phyloP scores from a whole-genome alignment of 345 rosid species.

The Erucastrum elatum region DNA sequence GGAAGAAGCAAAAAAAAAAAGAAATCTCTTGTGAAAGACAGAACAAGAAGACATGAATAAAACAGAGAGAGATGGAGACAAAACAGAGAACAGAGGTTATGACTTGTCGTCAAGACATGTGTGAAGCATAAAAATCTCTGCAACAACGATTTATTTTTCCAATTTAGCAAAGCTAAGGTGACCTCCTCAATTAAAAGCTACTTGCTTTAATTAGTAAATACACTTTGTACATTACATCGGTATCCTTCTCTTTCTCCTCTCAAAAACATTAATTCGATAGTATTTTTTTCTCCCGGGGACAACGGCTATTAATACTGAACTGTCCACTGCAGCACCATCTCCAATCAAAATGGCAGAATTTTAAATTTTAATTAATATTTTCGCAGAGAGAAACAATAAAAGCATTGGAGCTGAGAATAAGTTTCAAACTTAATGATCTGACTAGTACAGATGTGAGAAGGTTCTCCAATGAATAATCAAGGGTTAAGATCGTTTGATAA shows the following conservation, averaged over 20 bases:
- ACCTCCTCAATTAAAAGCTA: constrained; percentile 12
- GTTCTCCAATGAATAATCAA: constrained; percentile 77
- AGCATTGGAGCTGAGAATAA: constrained; percentile 19
- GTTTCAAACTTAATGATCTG: constrained; percentile 38
- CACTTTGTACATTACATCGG: constrained; percentile 8
- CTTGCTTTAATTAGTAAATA: constrained; percentile 34
- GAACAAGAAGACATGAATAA: constrained; percentile 31
- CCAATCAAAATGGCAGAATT: constrained; percentile 42
- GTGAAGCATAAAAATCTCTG: constrained; percentile 27
- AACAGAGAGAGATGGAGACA: constrained; percentile 20
- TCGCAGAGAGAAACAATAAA: constrained; percentile 34
- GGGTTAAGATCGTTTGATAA: constrained; percentile 72
- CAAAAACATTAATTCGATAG: constrained; percentile 30
- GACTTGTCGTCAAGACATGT: constrained; percentile 9
- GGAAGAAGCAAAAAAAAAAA: constrained; percentile 14
- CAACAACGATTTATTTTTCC: background rate
- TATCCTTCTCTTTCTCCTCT: background rate
- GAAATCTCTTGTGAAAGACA: constrained; percentile 28
- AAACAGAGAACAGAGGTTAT: constrained; percentile 33
- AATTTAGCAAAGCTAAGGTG: constrained; percentile 31
- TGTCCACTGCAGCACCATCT: constrained; percentile 54
- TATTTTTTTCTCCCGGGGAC: constrained; percentile 49
- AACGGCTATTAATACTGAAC: constrained; percentile 70
- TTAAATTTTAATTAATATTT: background rate
- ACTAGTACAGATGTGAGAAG: constrained; percentile 62